These are phyloP conservation scores for Hypoxylon sp. DNA, from an alignment of 2,329 filamentous ascomycete genomes.

Conservation along the genomic window DNA sequence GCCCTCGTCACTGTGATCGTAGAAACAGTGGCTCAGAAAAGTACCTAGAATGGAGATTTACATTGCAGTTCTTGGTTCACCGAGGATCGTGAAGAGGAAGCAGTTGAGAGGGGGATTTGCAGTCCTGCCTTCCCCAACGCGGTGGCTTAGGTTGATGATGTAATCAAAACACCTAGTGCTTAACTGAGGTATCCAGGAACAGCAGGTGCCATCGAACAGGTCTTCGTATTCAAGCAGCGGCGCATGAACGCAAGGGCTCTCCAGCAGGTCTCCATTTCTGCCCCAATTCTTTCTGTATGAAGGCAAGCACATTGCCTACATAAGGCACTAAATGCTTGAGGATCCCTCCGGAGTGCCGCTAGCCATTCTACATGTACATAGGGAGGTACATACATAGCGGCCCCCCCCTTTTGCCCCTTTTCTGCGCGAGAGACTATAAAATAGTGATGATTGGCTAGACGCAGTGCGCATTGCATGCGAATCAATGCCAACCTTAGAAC, in stretches of 20 bases:
- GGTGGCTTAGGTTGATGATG: background rate
- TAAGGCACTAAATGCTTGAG: background rate
- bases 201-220: constrained; percentile 1
- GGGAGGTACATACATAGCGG: background rate
- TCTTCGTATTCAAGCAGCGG: background rate
- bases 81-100: background rate
- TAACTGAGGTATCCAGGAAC: background rate
- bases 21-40: constrained; percentile 2
- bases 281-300: background rate
- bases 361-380: background rate
- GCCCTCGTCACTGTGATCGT: background rate
- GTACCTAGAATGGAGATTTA: background rate
- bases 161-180: background rate
- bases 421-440: background rate
- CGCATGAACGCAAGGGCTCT: constrained; percentile 1
- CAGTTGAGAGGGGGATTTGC: background rate
- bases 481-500: background rate
- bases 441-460: constrained; percentile 1
- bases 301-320: background rate
- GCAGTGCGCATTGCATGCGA: background rate
- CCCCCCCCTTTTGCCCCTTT: background rate
- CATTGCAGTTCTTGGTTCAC: background rate
- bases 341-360: background rate
- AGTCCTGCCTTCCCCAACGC: background rate
- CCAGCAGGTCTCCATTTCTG: background rate